phyloP scores from a whole-genome alignment of 768 basidiomycete species.

The Kwoniella mangroviensis region DNA sequence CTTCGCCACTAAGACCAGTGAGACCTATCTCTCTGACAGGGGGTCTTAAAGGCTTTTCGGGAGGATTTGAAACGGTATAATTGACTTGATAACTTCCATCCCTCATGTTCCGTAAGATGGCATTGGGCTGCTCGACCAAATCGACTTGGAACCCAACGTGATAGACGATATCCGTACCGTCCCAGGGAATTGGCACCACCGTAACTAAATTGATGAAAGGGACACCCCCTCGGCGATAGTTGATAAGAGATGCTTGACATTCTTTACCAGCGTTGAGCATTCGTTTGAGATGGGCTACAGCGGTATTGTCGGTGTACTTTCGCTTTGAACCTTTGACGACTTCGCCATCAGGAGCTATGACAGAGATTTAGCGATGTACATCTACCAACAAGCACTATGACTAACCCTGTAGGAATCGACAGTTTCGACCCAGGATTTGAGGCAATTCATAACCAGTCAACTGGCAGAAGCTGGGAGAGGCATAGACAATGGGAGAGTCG shows the following conservation, averaged over 20 bases:
- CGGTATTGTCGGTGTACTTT: conserved; percentile 68
- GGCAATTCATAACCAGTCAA: conserved; percentile 59
- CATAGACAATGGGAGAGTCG: conserved; percentile 89
- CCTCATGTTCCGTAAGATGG: conserved; percentile 75
- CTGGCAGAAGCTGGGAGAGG: conserved; percentile 77
- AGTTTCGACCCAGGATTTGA: conserved; percentile 87
- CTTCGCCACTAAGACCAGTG: conserved; percentile 47
- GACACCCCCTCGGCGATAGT: conserved; percentile 81
- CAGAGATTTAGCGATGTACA: conserved; percentile 63
- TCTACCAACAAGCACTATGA: background rate
- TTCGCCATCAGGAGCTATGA: conserved; percentile 69
- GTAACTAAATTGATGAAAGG: conserved; percentile 92
- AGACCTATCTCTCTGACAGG: conserved; percentile 37
- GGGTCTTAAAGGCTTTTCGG: conserved; percentile 46
- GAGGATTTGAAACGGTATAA: conserved; percentile 60
- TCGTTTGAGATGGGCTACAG: conserved; percentile 72
- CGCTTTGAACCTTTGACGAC: conserved; percentile 65
- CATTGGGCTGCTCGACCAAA: conserved; percentile 80
- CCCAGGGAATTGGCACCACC: conserved; percentile 78
- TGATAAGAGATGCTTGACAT: conserved; percentile 82
- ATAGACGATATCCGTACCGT: conserved; percentile 75
- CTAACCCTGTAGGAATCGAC: conserved; percentile 61
- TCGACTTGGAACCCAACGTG: conserved; percentile 97
- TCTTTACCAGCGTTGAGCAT: conserved; percentile 76
- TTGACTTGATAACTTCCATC: conserved; percentile 79